phyloP scores from a whole-genome alignment of 768 basidiomycete genomes.

The Collybia mongolica region DNA sequence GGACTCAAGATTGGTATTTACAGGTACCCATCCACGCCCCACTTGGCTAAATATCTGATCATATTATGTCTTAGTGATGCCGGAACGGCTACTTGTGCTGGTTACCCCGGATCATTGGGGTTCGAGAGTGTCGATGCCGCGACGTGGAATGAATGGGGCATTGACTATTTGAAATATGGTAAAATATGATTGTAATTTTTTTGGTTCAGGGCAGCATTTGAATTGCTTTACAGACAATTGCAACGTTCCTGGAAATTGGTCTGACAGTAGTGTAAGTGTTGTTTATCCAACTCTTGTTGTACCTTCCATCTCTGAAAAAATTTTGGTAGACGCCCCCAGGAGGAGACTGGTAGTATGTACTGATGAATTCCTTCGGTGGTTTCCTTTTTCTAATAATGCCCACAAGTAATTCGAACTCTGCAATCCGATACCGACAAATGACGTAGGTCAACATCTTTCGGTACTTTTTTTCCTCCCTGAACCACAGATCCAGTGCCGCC shows the following conservation, averaged over 20 bases:
- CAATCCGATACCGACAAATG: constrained; percentile 56
- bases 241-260: constrained; percentile 52
- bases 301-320: not conserved
- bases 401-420: constrained; percentile 54
- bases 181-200: not conserved
- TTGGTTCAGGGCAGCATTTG: not conserved
- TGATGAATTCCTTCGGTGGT: not conserved
- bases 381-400: not conserved
- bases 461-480: not conserved
- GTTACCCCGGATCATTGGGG: constrained; percentile 55
- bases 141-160: constrained; percentile 52
- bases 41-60: not conserved
- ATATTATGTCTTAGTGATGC: constrained; percentile 38
- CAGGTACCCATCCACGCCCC: constrained; percentile 25
- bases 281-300: not conserved
- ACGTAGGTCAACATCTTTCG: constrained; percentile 29
- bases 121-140: constrained; percentile 47
- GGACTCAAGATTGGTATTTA: constrained; percentile 54
- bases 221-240: constrained; percentile 43
- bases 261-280: constrained; percentile 34
- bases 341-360: constrained; percentile 50
- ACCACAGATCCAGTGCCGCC: constrained; percentile 32
- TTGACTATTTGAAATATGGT: constrained; percentile 60
- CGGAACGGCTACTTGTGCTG: constrained; percentile 50
- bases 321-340: constrained; percentile 27